phyloP scores from a whole-genome alignment of 1,284 basidiomycete genomes.

The Porodaedalea pini region DNA sequence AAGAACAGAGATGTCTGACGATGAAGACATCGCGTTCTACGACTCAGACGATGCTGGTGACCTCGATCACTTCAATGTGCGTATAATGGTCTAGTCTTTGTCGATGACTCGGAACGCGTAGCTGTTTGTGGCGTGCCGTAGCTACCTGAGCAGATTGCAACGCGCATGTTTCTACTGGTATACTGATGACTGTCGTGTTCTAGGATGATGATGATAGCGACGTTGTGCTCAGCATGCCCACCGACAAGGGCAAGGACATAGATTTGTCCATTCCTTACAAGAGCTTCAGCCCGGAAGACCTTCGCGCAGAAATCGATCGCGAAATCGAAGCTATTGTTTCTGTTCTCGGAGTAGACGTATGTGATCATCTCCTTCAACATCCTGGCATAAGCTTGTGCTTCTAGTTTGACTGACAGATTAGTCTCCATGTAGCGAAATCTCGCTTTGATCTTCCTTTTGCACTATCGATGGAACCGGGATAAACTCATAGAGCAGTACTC shows the following conservation, averaged over 20 bases:
- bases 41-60: constrained; percentile 31
- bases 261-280: neutral
- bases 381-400: neutral
- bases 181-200: too few relatives aligned
- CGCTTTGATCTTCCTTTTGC: constrained; percentile 56
- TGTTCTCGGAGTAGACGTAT: constrained; percentile 48
- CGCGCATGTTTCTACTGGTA: too few relatives aligned
- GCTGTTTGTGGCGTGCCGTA: too few relatives aligned
- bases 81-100: constrained; percentile 6
- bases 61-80: constrained; percentile 26
- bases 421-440: constrained; percentile 36
- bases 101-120: neutral
- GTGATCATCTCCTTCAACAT: constrained; percentile 27
- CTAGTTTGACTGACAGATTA: constrained; percentile 5
- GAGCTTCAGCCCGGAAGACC: constrained; percentile 36
- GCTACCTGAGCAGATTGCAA: too few relatives aligned
- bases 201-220: constrained; percentile 32
- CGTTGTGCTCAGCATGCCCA: constrained; percentile 20
- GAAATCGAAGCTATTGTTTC: constrained; percentile 46
- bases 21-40: constrained; percentile 25
- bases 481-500: constrained; percentile 54
- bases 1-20: constrained; percentile 33
- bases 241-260: constrained; percentile 31
- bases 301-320: constrained; percentile 43
- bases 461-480: constrained; percentile 66